Evolutionary conservation across 2,329 filamentous ascomycete genomes (phyloP), one percentile per base, ranked within the genome.

Genomic region (Alternaria sp.): DNA sequence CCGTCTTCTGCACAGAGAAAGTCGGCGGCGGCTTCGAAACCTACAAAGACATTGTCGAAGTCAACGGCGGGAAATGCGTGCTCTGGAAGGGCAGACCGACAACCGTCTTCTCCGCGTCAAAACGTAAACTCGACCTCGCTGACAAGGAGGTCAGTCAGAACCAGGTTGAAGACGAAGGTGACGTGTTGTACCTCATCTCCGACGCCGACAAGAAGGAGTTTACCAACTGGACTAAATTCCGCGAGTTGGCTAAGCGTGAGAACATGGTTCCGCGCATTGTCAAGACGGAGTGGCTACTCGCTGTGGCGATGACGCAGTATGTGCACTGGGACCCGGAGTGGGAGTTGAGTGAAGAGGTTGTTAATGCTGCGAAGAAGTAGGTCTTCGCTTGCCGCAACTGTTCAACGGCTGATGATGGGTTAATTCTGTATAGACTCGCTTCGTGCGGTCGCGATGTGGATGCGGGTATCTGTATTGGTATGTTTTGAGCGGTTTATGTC

Each of bases 271-370:
- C 94, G 3, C 86, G 91, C 57, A 89, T 99, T 44, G 93, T 97
- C 23, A 87, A 87, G 50, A 88, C 91, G 3, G 94, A 99, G 76
- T 99, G 96, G 96, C 79, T 99, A 72, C 83, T 99, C 61, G 91
- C 94, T 74, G 90, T 93, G 63, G 93, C 93, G 5, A 95, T 99
- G 92, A 89, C 88, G 72, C 96, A 99, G 81, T 86, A 93, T 79
- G 83, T 96, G 50, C 76, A 79, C 66, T 80, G 73, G 72, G 68
- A 77, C 43, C 53, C 65, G 3, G 64, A 75, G 26, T 80, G 77
- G 77, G 77, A 78, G 66, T 59, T 80, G 25, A 73, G 58, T 23
- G 77, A 80, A 62, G 75, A 79, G 26, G 61, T 63, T 60, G 69
- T 77, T 30, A 73, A 74, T 57, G 67, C 69, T 57, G 56, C 25